Conservation (phyloP, 257 asterid species). For the Solanum gracilifrons region DNA sequence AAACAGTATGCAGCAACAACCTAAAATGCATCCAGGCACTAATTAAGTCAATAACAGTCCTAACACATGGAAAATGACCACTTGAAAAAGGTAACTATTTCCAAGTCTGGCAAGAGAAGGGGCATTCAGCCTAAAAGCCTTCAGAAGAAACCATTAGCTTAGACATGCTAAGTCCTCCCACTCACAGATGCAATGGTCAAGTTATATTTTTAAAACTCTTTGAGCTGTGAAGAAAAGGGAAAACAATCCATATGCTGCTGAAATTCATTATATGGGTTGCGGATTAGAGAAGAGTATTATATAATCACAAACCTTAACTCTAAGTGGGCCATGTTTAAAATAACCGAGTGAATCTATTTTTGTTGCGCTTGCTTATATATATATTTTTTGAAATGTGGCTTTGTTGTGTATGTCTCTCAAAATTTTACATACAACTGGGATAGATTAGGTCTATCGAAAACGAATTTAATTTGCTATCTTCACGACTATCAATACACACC, state of each 20-base stretch:
- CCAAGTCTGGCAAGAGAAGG: neutral
- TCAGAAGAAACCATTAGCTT: neutral
- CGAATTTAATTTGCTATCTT: neutral
- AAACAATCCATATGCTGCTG: neutral
- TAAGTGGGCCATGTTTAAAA: neutral
- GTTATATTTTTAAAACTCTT: neutral
- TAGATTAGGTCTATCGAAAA: neutral
- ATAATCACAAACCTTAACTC: neutral
- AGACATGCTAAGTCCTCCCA: neutral
- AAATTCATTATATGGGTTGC: neutral
- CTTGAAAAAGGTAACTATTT: neutral
- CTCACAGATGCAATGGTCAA: neutral
- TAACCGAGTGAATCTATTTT: neutral
- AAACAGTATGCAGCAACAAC: conserved; percentile 64
- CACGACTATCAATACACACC: neutral
- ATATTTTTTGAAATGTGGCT: neutral
- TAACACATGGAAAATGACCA: neutral
- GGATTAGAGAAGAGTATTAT: neutral
- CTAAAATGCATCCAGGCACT: conserved; percentile 32
- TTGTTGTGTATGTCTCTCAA: neutral
- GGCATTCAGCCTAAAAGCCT: neutral
- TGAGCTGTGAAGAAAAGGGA: neutral
- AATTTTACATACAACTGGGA: neutral
- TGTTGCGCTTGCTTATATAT: neutral
- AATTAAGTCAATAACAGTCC: neutral